Evolutionary conservation across 768 basidiomycete genomes (phyloP).

Genomic region (Coprinellus micaceus): DNA sequence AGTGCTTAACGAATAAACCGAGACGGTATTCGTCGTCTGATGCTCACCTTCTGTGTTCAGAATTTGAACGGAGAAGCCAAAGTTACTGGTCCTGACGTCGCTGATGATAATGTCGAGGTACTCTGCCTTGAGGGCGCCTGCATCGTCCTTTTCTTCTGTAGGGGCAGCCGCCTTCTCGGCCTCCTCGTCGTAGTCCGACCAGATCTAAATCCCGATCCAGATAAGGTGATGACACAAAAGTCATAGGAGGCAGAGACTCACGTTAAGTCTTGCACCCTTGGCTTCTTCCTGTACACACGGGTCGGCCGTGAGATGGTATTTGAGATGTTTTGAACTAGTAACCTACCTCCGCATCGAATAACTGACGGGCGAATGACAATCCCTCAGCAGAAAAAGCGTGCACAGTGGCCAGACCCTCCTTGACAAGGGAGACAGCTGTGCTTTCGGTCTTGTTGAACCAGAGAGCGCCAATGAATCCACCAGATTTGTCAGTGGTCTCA

Average conservation of each 20-base stretch:
- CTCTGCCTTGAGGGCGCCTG: slow-evolving; percentile 67
- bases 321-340: slow-evolving; percentile 6
- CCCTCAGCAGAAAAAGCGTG: slow-evolving; percentile 85
- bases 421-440: slow-evolving; percentile 75
- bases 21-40: not conserved
- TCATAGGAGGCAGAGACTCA: slow-evolving; percentile 35
- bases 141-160: slow-evolving; percentile 39
- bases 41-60: slow-evolving; percentile 84
- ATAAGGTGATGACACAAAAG: slow-evolving; percentile 2
- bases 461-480: slow-evolving; percentile 90
- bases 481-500: slow-evolving; percentile 87
- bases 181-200: slow-evolving; percentile 79
- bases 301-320: not conserved
- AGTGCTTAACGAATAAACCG: slow-evolving; percentile 1
- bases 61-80: slow-evolving; percentile 90
- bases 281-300: slow-evolving; percentile 63
- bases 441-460: slow-evolving; percentile 86
- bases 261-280: slow-evolving; percentile 73
- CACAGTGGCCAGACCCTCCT: slow-evolving; percentile 85
- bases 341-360: slow-evolving; percentile 79
- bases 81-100: slow-evolving; percentile 74
- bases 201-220: slow-evolving; percentile 53
- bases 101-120: slow-evolving; percentile 93
- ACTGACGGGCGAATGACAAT: slow-evolving; percentile 72
- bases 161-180: slow-evolving; percentile 44